Percentiles rank a stretch among this genome's conserved stretches.
Conservation (phyloP, 345 rosid genomes). For the Luvunga scandens region DNA sequence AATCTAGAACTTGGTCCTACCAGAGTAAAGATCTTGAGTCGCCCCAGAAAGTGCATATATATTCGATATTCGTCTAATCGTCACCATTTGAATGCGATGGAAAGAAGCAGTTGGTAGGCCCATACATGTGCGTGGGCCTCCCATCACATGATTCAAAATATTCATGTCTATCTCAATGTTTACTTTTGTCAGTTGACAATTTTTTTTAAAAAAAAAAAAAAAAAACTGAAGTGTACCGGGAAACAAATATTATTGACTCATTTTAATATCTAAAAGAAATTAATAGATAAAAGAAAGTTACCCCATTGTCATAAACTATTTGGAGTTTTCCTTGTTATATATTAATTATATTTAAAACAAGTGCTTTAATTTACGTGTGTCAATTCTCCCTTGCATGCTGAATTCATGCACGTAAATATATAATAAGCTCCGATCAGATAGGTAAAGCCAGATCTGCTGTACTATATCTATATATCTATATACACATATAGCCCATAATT, state of each 20-base stretch:
- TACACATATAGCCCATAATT: no score
- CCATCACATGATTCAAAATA: not conserved
- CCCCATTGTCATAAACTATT: not conserved
- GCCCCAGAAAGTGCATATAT: no score
- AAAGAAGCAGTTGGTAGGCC: not conserved
- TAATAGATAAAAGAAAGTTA: not conserved
- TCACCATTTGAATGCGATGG: not conserved
- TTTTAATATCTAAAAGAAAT: not conserved
- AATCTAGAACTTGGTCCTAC: no score
- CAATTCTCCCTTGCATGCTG: not conserved
- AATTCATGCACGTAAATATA: not conserved
- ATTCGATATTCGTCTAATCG: no score
- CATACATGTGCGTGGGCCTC: constrained; percentile 17
- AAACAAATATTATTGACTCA: not conserved
- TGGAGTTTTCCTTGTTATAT: not conserved
- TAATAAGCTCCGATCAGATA: not conserved
- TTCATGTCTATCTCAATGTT: not conserved
- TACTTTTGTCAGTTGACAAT: not conserved
- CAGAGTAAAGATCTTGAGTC: no score
- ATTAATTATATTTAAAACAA: no score
- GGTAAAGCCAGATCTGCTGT: not conserved
- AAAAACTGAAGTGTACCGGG: not conserved
- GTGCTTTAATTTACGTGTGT: not conserved
- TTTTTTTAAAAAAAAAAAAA: no score
- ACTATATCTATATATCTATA: no score